A percentile compares a stretch with the other conserved stretches of the same genome.
Evolutionary conservation across 345 rosid species (phyloP).

Genomic region (Eucalyptus victrix): DNA sequence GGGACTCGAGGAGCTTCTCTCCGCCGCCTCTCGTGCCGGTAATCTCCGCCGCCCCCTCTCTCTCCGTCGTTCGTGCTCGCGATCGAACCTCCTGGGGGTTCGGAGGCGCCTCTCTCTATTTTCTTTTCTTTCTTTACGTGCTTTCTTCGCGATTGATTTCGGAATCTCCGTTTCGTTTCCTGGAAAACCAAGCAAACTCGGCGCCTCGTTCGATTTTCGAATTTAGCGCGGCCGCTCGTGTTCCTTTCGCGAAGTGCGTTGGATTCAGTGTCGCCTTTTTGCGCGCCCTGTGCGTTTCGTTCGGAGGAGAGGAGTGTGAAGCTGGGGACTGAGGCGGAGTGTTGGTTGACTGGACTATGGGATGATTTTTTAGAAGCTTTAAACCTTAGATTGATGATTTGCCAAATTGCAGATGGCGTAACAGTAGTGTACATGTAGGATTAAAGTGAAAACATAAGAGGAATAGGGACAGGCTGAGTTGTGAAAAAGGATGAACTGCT

Average conservation of each 20-base stretch:
- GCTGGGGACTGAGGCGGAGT: neutral
- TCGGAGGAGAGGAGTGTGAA: neutral
- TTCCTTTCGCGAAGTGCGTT: neutral
- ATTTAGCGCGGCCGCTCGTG: neutral
- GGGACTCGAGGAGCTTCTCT: constrained; percentile 6
- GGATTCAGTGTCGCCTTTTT: neutral
- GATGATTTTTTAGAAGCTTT: neutral
- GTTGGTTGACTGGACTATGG: neutral
- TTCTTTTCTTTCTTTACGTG: neutral
- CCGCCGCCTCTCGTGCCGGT: constrained; percentile 28
- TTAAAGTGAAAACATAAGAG: neutral
- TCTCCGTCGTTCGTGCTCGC: neutral
- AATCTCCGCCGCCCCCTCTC: neutral
- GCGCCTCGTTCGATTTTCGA: neutral
- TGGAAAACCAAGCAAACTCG: neutral
- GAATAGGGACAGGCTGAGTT: neutral
- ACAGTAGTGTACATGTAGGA: neutral
- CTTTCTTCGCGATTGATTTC: neutral
- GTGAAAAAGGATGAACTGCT: neutral
- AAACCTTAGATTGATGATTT: neutral
- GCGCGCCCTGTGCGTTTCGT: neutral
- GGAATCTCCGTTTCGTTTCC: neutral
- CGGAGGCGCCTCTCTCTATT: neutral
- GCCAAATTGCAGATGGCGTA: neutral
- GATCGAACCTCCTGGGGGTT: neutral